Conservation (phyloP, 805 yeast species). For the Scheffersomyces stipitis region DNA sequence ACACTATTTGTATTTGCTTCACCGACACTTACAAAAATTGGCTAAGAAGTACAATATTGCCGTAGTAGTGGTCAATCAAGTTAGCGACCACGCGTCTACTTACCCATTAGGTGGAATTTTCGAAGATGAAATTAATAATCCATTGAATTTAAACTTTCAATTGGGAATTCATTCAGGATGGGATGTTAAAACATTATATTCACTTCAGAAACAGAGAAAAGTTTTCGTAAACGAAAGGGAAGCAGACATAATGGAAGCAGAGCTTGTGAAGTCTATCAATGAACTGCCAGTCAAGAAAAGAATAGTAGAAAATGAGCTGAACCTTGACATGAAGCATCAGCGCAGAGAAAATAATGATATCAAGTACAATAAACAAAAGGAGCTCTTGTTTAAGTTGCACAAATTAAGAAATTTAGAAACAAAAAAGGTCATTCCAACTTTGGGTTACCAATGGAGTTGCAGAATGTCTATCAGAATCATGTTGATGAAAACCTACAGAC, state of each 20-base stretch:
- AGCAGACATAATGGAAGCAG: constrained; percentile 1
- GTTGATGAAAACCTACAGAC: constrained; percentile 29
- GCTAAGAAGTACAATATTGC: constrained; percentile 18
- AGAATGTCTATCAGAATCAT: constrained; percentile 23
- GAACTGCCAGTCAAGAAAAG: constrained; percentile 1
- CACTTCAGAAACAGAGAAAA: background rate
- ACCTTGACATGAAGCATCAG: constrained; percentile 10
- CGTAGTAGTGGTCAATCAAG: constrained; percentile 23
- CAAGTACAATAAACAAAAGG: background rate
- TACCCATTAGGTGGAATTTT: background rate
- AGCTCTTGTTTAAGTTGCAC: constrained; percentile 1
- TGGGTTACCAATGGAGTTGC: constrained; percentile 35
- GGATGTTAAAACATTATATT: constrained; percentile 10
- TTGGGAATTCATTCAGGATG: constrained; percentile 23
- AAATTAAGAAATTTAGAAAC: constrained; percentile 4
- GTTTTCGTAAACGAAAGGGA: background rate
- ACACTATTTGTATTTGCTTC: constrained; percentile 16
- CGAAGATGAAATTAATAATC: constrained; percentile 8
- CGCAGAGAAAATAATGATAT: background rate
- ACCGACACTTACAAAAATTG: constrained; percentile 16
- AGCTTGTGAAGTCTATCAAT: constrained; percentile 1
- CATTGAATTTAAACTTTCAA: constrained; percentile 17
- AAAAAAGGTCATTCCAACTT: constrained; percentile 27
- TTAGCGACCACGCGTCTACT: constrained; percentile 17
- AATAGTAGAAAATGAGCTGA: constrained; percentile 1